Conservation (phyloP, 805 yeast species). For the Yarrowia keelungensis region DNA sequence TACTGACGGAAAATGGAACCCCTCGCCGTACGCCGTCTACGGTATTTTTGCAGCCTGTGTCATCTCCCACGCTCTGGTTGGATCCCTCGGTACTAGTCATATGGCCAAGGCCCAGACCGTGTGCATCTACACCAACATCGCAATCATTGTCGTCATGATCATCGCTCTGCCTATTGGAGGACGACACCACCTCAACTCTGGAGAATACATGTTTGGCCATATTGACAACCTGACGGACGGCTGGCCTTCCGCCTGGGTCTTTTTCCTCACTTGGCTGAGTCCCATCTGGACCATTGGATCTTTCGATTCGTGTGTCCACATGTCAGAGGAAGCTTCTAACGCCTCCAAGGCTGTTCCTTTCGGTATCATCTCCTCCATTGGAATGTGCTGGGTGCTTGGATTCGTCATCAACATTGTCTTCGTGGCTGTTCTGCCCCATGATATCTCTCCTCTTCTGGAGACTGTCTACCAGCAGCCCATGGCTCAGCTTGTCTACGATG, state of each 20-base stretch:
- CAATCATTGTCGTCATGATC: constrained; percentile 58
- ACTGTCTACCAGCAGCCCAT: constrained; percentile 64
- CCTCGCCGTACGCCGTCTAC: constrained; percentile 62
- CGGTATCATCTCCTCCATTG: constrained; percentile 66
- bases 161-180: constrained; percentile 44
- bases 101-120: constrained; percentile 66
- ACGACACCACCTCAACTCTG: constrained; percentile 55
- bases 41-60: constrained; percentile 72
- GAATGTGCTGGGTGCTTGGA: constrained; percentile 64
- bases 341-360: constrained; percentile 69
- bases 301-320: constrained; percentile 71
- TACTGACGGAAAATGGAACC: constrained; percentile 61
- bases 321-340: constrained; percentile 63
- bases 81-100: constrained; percentile 63
- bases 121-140: constrained; percentile 62
- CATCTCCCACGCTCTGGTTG: constrained; percentile 58
- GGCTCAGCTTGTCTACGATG: constrained; percentile 68
- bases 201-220: constrained; percentile 62
- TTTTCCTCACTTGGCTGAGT: constrained; percentile 63
- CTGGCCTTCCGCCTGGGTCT: constrained; percentile 68
- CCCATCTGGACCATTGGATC: constrained; percentile 79
- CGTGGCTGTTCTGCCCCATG: constrained; percentile 60
- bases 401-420: constrained; percentile 61
- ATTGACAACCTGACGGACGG: constrained; percentile 56
- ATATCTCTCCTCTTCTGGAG: constrained; percentile 54